phyloP scores from a whole-genome alignment of 495 filamentous ascomycete genomes.

The Xylona heveae region DNA sequence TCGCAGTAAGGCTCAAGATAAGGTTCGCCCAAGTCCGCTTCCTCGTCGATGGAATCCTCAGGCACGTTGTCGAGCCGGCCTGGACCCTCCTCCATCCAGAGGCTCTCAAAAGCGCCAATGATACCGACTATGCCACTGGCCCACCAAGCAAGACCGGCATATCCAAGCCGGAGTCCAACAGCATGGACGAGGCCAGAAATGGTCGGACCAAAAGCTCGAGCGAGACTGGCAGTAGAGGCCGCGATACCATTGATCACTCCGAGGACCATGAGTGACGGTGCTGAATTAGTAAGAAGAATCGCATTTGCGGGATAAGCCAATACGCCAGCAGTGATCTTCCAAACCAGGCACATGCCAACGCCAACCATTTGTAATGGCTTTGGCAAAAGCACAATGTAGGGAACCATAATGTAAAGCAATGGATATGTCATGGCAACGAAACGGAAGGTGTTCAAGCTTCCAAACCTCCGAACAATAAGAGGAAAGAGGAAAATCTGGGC shows the following conservation, averaged over 20 bases:
- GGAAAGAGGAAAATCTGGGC: slow-evolving; percentile 72
- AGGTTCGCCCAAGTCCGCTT: background rate
- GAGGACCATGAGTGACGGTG: slow-evolving; percentile 57
- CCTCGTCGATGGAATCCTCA: slow-evolving; percentile 1
- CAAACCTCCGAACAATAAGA: slow-evolving; percentile 44
- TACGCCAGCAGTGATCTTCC: slow-evolving; percentile 74
- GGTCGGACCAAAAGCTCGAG: slow-evolving; percentile 70
- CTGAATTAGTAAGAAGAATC: slow-evolving; percentile 20
- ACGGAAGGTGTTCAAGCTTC: slow-evolving; percentile 58
- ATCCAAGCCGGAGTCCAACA: slow-evolving; percentile 54
- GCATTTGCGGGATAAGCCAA: slow-evolving; percentile 19
- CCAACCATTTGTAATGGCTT: slow-evolving; percentile 43
- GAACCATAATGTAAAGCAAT: slow-evolving; percentile 67
- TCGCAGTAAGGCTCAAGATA: too few relatives aligned
- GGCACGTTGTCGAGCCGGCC: background rate
- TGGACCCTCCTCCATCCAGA: slow-evolving; percentile 3
- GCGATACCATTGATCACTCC: slow-evolving; percentile 87
- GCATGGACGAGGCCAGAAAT: slow-evolving; percentile 72
- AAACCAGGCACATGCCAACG: slow-evolving; percentile 52
- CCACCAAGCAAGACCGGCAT: slow-evolving; percentile 87
- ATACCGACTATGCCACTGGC: slow-evolving; percentile 54
- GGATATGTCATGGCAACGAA: slow-evolving; percentile 64
- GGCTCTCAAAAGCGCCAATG: slow-evolving; percentile 32
- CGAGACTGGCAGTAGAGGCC: slow-evolving; percentile 72
- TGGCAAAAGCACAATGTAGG: slow-evolving; percentile 76